Evolutionary conservation across 2,329 filamentous ascomycete species (phyloP).

Genomic region (Ophiosphaerella korrae): DNA sequence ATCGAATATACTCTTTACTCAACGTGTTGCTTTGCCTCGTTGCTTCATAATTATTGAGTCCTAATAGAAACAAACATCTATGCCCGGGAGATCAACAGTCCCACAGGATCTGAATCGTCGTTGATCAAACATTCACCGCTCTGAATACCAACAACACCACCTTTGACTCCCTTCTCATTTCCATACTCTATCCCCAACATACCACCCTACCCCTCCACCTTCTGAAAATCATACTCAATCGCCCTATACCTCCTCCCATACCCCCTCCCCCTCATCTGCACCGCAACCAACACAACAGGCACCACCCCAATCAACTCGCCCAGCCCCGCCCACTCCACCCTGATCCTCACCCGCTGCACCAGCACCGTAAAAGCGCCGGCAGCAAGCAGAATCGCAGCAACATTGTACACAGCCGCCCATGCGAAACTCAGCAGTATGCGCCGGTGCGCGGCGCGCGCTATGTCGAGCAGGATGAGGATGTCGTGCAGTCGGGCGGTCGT

Average conservation of each 20-base stretch:
- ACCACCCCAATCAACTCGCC: constrained; percentile 76
- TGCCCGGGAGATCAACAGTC: no score
- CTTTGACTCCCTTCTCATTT: no score
- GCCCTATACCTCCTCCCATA: constrained; percentile 28
- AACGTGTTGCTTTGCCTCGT: neutral
- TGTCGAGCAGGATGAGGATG: constrained; percentile 63
- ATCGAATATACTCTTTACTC: neutral
- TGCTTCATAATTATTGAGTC: neutral
- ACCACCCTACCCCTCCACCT: neutral
- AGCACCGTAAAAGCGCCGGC: constrained; percentile 59
- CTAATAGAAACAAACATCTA: no score
- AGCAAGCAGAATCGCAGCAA: constrained; percentile 69
- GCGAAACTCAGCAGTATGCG: constrained; percentile 67
- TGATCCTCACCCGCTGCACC: constrained; percentile 53
- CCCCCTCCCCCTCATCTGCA: constrained; percentile 51
- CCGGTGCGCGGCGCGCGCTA: constrained; percentile 51
- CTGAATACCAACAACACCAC: no score
- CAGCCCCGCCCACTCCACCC: constrained; percentile 68
- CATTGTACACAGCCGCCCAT: constrained; percentile 74
- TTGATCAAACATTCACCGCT: no score
- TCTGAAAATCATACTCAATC: constrained; percentile 20
- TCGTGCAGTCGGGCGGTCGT: constrained; percentile 62
- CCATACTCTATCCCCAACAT: no score
- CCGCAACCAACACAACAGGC: constrained; percentile 67
- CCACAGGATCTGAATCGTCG: no score